phyloP scores from a whole-genome alignment of 139 green algal species.

The Chlamydomonas sp. region DNA sequence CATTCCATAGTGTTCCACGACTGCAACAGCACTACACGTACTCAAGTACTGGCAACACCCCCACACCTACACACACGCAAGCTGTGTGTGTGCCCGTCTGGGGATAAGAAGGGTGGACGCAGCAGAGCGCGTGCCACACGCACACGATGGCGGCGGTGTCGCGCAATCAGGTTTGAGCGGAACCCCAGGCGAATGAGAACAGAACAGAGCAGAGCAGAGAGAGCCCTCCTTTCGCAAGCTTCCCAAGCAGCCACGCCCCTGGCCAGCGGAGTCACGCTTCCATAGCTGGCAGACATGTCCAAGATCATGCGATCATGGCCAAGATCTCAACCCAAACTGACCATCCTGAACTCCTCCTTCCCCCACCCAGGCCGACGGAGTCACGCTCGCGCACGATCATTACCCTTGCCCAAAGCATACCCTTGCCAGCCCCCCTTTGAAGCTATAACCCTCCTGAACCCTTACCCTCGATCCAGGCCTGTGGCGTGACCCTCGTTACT shows the following conservation, averaged over 20 bases:
- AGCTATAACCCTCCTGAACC: too few species aligned
- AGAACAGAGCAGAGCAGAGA: too few species aligned
- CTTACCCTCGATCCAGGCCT: too few species aligned
- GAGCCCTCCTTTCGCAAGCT: too few species aligned
- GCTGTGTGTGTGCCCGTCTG: background rate
- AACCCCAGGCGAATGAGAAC: background rate
- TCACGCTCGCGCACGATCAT: slow-evolving; percentile 27
- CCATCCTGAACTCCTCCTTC: too few species aligned
- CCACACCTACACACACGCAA: background rate
- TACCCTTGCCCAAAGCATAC: too few species aligned
- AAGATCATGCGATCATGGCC: too few species aligned
- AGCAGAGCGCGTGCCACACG: background rate
- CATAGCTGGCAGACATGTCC: slow-evolving; percentile 30
- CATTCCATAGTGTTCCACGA: background rate
- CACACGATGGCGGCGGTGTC: background rate
- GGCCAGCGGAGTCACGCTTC: slow-evolving; percentile 18
- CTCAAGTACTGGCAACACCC: background rate
- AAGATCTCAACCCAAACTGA: too few species aligned
- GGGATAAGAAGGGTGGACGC: slow-evolving; percentile 2
- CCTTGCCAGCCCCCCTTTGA: too few species aligned
- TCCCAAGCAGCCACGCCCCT: too few species aligned
- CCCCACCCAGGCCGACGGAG: slow-evolving; percentile 15
- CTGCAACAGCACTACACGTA: background rate
- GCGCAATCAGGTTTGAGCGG: background rate
- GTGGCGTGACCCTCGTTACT: slow-evolving; percentile 21